phyloP scores from a whole-genome alignment of 2,329 filamentous ascomycete genomes.

The Cryphonectria japonica region DNA sequence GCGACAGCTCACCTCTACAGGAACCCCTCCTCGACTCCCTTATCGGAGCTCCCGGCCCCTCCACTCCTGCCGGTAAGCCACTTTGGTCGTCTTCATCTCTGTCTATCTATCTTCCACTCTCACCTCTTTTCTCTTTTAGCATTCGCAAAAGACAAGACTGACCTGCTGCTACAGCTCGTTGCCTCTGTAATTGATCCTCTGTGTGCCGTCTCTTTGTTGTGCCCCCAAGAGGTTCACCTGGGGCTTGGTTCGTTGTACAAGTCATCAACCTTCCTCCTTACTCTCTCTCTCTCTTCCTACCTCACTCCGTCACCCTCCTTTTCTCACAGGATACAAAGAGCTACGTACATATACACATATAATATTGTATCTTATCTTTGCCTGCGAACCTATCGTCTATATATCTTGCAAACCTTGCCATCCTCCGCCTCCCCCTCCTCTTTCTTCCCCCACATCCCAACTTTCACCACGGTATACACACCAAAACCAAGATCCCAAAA shows the following conservation, averaged over 20 bases:
- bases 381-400: too few relatives aligned
- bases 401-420: background rate
- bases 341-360: background rate
- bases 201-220: background rate
- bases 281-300: background rate
- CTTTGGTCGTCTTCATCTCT: background rate
- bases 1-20: constrained; percentile 4
- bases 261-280: background rate
- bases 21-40: background rate
- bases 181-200: background rate
- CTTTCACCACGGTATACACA: background rate
- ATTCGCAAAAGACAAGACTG: background rate
- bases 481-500: background rate
- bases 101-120: background rate
- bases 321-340: background rate
- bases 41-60: constrained; percentile 19
- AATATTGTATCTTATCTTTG: background rate
- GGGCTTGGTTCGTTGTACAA: background rate
- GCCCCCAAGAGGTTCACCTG: background rate
- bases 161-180: background rate
- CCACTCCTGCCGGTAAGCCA: constrained; percentile 8
- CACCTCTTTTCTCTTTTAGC: background rate
- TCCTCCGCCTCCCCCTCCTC: background rate
- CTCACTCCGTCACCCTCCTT: background rate
- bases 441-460: too few relatives aligned